A percentile compares a stretch with the other conserved stretches of the same genome.
These are phyloP conservation scores for Podila clonocystis DNA, from an alignment of 192 early-diverging fungal genomes.

Conservation along the genomic window DNA sequence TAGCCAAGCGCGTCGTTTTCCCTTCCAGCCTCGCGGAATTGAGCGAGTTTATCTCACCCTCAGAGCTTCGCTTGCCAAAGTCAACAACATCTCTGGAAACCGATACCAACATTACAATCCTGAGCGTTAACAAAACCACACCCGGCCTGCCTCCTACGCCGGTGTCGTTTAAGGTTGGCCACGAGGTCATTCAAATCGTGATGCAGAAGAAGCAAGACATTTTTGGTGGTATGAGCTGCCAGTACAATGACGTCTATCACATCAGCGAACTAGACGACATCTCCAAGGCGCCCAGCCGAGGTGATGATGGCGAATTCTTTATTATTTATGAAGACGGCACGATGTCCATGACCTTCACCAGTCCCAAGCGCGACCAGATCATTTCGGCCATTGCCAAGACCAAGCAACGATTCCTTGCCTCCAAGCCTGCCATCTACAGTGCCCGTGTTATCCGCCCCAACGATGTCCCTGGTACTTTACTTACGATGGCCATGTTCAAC, in stretches of 20 bases:
- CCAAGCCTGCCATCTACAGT: slow-evolving; percentile 67
- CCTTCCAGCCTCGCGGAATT: slow-evolving; percentile 74
- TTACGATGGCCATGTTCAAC: slow-evolving; percentile 94
- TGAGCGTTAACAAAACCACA: slow-evolving; percentile 75
- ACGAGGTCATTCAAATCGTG: slow-evolving; percentile 86
- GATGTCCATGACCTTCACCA: slow-evolving; percentile 72
- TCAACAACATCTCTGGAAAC: slow-evolving; percentile 79
- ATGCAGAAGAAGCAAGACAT: slow-evolving; percentile 79
- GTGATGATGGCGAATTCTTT: slow-evolving; percentile 76
- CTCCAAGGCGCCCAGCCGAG: slow-evolving; percentile 61
- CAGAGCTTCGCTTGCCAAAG: slow-evolving; percentile 81
- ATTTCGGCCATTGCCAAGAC: slow-evolving; percentile 78
- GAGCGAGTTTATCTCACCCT: slow-evolving; percentile 74
- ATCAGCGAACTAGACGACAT: slow-evolving; percentile 85
- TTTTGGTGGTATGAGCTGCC: slow-evolving; percentile 72
- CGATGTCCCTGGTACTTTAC: slow-evolving; percentile 90
- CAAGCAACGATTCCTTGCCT: slow-evolving; percentile 72
- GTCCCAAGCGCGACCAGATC: slow-evolving; percentile 76
- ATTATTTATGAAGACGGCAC: slow-evolving; percentile 81
- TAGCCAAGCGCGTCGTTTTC: slow-evolving; percentile 76
- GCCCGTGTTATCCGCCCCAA: slow-evolving; percentile 84
- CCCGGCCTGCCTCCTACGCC: slow-evolving; percentile 73
- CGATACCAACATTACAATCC: slow-evolving; percentile 69
- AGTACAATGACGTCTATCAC: slow-evolving; percentile 89
- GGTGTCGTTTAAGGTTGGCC: slow-evolving; percentile 83